Conservation (phyloP, 768 basidiomycete genomes). For the Suillus decipiens region DNA sequence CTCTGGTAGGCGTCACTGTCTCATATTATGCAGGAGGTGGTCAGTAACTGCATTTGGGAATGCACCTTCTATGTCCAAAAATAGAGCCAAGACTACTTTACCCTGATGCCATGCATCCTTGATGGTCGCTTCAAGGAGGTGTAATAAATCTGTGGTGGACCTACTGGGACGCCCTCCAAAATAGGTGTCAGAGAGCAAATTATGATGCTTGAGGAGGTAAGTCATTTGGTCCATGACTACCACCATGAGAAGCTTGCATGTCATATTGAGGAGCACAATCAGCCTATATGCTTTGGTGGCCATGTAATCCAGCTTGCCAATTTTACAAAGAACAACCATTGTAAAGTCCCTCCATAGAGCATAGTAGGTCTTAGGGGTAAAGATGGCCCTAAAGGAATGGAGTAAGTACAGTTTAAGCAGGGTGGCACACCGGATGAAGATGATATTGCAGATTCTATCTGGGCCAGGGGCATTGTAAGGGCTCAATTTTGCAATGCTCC, state of each 20-base stretch:
- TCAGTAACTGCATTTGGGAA: conserved; percentile 40
- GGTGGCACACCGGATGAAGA: conserved; percentile 16
- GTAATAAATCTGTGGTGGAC: conserved; percentile 34
- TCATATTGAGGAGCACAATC: conserved; percentile 36
- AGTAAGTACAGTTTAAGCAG: conserved; percentile 13
- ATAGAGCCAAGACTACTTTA: conserved; percentile 35
- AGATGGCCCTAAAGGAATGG: conserved; percentile 15
- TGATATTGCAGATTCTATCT: conserved; percentile 29
- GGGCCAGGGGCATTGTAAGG: conserved; percentile 23
- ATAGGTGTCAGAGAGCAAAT: conserved; percentile 36
- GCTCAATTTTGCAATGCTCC: conserved; percentile 11
- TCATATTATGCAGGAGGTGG: conserved; percentile 33
- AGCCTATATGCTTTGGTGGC: conserved; percentile 36
- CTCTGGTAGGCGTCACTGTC: background rate
- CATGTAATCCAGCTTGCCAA: conserved; percentile 38
- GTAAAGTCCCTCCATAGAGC: conserved; percentile 26
- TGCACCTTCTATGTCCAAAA: conserved; percentile 23
- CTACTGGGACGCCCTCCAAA: conserved; percentile 29
- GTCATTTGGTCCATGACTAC: conserved; percentile 30
- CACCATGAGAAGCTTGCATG: conserved; percentile 35
- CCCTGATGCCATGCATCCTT: conserved; percentile 38
- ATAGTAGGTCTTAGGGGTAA: conserved; percentile 15
- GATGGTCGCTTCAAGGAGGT: conserved; percentile 33
- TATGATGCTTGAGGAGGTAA: conserved; percentile 29
- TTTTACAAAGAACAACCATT: conserved; percentile 36